Evolutionary conservation across 257 asterid genomes (phyloP), one percentile per base, ranked within the genome.

Genomic region (Nicotiana benthamiana): DNA sequence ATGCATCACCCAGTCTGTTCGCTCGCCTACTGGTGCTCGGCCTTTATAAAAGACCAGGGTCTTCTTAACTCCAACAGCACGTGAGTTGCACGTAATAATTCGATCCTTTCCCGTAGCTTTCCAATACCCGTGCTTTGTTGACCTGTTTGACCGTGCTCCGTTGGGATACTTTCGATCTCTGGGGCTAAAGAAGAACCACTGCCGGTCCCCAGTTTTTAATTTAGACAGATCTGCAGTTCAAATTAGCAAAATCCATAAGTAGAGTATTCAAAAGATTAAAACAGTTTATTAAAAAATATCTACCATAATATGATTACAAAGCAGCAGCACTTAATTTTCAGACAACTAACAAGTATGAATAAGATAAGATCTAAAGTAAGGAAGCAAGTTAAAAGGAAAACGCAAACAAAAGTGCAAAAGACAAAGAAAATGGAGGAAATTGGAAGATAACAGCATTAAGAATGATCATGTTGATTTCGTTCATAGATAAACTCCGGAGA

Each of bases 201-300:
- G 84, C 26, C 77, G 43, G 68, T 81, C 77, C 18, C 84, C 98
- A 22, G 97, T 90, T 83, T 90, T 92, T 75, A 94, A 81, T 84
- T 90, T 96, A 22, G 98, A 93, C 64, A 92, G 63, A 79, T 90
- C 99, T 94, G 93, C 88, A 90, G 77, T 86, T 61, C 66, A 81
- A 85, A 66, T 67, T 22, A 28, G 2, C 12, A 74, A 36, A 63
- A 43, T 26, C 6, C 62, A 70, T 70, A 28, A 70, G 77, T 22
- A 43, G 11, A 70, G 13, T 13, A 43, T 70, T 43, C 34, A 70
- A 43, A 70, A 43, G 34, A 70, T 20, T 68, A 11, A 22, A 26
- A 68, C 46, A 70, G 22, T 30, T 20, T 32, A 22, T 43, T 32
- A 43, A 70, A 68, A 2, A 12, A 10, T 68, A 40, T 40, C 32